Percentiles rank a stretch among this genome's conserved stretches.
These are phyloP conservation scores for Rhizophora mangle DNA, from an alignment of 345 rosid genomes.

Conservation along the genomic window DNA sequence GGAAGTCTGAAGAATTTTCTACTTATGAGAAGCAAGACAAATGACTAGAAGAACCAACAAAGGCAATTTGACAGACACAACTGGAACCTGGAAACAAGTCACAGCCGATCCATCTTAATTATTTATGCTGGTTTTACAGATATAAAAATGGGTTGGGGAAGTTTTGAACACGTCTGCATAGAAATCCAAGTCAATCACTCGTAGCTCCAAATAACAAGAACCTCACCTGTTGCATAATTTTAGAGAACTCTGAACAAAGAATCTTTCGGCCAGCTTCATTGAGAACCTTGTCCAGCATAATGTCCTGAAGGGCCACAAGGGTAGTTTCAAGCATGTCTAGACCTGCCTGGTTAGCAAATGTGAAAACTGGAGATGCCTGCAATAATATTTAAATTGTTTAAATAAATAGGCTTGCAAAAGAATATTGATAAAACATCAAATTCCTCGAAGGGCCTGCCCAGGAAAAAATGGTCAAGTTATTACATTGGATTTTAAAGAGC, in stretches of 20 bases:
- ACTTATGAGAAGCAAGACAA: background rate
- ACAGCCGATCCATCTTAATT: too few relatives aligned
- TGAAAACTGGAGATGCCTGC: conserved; percentile 81
- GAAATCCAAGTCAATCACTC: background rate
- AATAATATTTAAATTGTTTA: conserved; percentile 4
- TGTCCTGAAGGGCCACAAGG: conserved; percentile 86
- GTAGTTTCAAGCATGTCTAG: conserved; percentile 99
- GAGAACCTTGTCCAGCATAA: conserved; percentile 79
- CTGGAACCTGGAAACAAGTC: too few relatives aligned
- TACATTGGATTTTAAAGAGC: conserved; percentile 77
- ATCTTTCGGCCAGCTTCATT: conserved; percentile 72
- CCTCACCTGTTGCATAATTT: conserved; percentile 89
- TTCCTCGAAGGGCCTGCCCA: background rate
- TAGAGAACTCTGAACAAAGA: conserved; percentile 76
- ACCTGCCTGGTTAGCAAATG: conserved; percentile 89
- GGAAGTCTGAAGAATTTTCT: background rate
- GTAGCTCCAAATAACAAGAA: background rate
- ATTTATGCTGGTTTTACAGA: too few relatives aligned
- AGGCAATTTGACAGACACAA: too few relatives aligned
- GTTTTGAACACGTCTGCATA: too few relatives aligned
- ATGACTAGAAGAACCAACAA: too few relatives aligned
- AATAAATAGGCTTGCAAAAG: background rate
- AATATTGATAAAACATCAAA: background rate
- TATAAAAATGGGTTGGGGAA: too few relatives aligned
- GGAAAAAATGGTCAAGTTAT: background rate